Evolutionary conservation across 257 asterid species (phyloP).

Genomic region (Solanum pennellii): DNA sequence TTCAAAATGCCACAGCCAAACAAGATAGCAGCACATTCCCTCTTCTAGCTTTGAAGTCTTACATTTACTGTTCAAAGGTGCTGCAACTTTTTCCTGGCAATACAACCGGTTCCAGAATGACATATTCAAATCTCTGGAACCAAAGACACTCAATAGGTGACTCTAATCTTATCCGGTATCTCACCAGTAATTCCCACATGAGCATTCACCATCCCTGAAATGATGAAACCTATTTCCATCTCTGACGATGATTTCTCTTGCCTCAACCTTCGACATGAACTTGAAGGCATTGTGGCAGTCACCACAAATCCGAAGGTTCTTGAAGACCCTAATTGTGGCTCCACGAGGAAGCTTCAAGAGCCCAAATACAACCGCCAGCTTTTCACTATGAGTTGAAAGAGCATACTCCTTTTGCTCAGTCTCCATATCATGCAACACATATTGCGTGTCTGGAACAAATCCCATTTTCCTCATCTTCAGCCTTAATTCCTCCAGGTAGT

Average conservation of each 20-base stretch:
- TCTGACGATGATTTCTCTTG: constrained; percentile 55
- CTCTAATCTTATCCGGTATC: neutral
- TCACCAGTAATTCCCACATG: constrained; percentile 71
- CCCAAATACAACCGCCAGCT: constrained; percentile 66
- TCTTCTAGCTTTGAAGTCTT: neutral
- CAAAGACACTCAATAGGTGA: neutral
- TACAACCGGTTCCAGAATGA: neutral
- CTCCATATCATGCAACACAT: constrained; percentile 59
- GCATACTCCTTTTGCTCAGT: constrained; percentile 62
- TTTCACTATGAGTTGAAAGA: constrained; percentile 67
- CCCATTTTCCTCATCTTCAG: constrained; percentile 49
- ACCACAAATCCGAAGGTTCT: constrained; percentile 65
- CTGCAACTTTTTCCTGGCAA: neutral
- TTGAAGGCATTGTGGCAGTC: constrained; percentile 61
- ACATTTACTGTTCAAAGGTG: neutral
- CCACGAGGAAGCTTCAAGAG: constrained; percentile 51
- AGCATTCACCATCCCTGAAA: constrained; percentile 58
- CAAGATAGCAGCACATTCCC: neutral
- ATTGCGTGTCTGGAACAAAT: constrained; percentile 58
- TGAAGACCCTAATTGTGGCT: constrained; percentile 52
- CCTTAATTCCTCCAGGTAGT: constrained; percentile 36
- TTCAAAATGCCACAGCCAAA: neutral
- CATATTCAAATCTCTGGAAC: neutral
- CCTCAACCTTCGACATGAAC: constrained; percentile 55
- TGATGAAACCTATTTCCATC: constrained; percentile 75